Conservation (phyloP, 192 early-diverging fungal species). For the Coemansia sp. region DNA sequence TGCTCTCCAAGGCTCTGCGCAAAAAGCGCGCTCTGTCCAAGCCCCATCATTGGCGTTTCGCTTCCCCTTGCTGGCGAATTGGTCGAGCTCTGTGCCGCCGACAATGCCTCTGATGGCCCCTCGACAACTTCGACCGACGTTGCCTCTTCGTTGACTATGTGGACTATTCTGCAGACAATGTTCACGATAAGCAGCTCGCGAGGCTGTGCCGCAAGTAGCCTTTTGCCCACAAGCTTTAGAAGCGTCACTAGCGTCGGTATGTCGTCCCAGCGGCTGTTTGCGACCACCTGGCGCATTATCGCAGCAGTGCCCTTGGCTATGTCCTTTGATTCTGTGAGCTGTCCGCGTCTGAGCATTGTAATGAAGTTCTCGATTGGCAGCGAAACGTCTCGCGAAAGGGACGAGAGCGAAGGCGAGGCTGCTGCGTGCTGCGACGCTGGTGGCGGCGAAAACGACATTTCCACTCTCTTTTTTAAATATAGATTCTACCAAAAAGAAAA, state of each 20-base stretch:
- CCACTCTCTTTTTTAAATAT: constrained; percentile 6
- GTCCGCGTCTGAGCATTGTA: constrained; percentile 61
- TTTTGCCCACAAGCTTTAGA: constrained; percentile 68
- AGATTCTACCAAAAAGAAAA: neutral
- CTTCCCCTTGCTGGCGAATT: constrained; percentile 27
- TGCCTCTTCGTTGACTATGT: constrained; percentile 73
- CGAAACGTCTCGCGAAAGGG: constrained; percentile 27
- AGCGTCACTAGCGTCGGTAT: constrained; percentile 59
- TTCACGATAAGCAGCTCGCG: constrained; percentile 82
- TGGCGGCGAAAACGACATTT: neutral
- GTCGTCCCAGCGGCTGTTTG: constrained; percentile 70
- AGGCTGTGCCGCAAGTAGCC: constrained; percentile 75
- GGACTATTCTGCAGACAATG: constrained; percentile 79
- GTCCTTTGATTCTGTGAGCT: constrained; percentile 65
- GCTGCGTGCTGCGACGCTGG: neutral
- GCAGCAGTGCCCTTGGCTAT: constrained; percentile 71
- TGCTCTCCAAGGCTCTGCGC: constrained; percentile 62
- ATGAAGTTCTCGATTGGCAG: constrained; percentile 54
- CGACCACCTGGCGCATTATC: constrained; percentile 74
- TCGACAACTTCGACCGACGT: constrained; percentile 23
- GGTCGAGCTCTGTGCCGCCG: constrained; percentile 4
- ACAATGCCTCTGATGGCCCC: neutral
- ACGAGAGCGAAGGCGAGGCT: neutral
- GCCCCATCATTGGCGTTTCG: constrained; percentile 40
- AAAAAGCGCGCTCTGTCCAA: constrained; percentile 18